Percentiles rank a stretch among this genome's conserved stretches.
These are phyloP conservation scores for Xylaria sp. DNA, from an alignment of 2,329 filamentous ascomycete species.

Conservation along the genomic window DNA sequence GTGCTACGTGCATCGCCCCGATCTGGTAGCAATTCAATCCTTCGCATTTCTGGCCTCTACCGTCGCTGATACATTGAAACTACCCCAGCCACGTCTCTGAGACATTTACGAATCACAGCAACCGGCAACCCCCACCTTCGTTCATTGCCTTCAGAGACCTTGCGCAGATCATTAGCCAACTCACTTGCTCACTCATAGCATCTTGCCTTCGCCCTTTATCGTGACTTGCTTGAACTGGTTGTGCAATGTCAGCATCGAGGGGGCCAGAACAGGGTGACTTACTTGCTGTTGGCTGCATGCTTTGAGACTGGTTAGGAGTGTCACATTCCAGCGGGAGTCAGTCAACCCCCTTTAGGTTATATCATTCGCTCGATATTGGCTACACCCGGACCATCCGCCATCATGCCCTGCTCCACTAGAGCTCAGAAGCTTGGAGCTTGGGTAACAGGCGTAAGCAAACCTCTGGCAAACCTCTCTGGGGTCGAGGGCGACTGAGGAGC, in stretches of 20 bases:
- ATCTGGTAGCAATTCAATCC: slow-evolving; percentile 34
- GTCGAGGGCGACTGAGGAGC: slow-evolving; percentile 8
- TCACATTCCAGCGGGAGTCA: slow-evolving; percentile 33
- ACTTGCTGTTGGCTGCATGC: slow-evolving; percentile 20
- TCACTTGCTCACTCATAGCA: slow-evolving; percentile 15
- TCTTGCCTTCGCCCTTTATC: slow-evolving; percentile 8
- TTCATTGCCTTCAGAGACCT: slow-evolving; percentile 22
- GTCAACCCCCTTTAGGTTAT: slow-evolving; percentile 31
- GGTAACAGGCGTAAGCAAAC: slow-evolving; percentile 34
- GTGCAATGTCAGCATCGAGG: slow-evolving; percentile 6
- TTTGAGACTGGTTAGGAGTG: slow-evolving; percentile 19
- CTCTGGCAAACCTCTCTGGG: slow-evolving; percentile 20
- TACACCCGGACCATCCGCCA: slow-evolving; percentile 31
- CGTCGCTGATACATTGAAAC: slow-evolving; percentile 20
- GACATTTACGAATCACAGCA: slow-evolving; percentile 31
- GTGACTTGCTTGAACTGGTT: not conserved
- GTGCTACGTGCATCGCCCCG: slow-evolving; percentile 33
- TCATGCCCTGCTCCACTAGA: slow-evolving; percentile 25
- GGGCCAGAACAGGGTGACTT: not conserved
- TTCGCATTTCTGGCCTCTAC: slow-evolving; percentile 12
- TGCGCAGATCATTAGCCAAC: slow-evolving; percentile 31
- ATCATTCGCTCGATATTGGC: slow-evolving; percentile 28
- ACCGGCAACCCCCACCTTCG: slow-evolving; percentile 23
- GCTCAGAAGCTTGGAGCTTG: slow-evolving; percentile 5
- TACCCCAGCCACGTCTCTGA: slow-evolving; percentile 25